Evolutionary conservation across 2,329 filamentous ascomycete species (phyloP).

Genomic region (Arachnomyces sp.): DNA sequence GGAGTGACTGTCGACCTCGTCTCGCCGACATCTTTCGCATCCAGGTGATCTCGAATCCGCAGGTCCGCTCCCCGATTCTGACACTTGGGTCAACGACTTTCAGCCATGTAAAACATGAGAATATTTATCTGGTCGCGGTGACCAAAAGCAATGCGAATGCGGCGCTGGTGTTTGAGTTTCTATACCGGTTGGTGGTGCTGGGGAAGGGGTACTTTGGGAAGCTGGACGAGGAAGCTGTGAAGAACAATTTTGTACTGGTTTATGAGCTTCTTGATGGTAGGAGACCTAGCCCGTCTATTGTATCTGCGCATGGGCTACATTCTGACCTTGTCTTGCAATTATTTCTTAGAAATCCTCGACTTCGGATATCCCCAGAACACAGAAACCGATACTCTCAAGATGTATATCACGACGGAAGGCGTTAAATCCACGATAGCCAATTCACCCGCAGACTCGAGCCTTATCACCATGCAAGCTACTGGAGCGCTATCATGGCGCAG

Average conservation of each 20-base stretch:
- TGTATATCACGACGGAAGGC: slow-evolving; percentile 99
- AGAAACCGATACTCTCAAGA: slow-evolving; percentile 96
- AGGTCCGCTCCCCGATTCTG: slow-evolving; percentile 93
- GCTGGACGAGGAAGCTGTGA: slow-evolving; percentile 98
- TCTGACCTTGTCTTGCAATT: slow-evolving; percentile 4
- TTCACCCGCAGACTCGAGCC: slow-evolving; percentile 75
- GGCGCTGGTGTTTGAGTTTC: slow-evolving; percentile 93
- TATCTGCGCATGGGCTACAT: neutral
- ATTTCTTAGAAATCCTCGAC: slow-evolving; percentile 78
- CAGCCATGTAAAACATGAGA: slow-evolving; percentile 98
- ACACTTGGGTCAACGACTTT: slow-evolving; percentile 97
- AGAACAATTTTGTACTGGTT: slow-evolving; percentile 98
- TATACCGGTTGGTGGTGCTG: slow-evolving; percentile 82
- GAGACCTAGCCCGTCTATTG: slow-evolving; percentile 19
- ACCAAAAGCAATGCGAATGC: slow-evolving; percentile 99
- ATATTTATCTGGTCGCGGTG: slow-evolving; percentile 94
- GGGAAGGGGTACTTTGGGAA: slow-evolving; percentile 97
- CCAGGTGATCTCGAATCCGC: slow-evolving; percentile 96
- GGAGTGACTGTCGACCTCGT: slow-evolving; percentile 93
- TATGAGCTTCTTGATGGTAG: slow-evolving; percentile 91
- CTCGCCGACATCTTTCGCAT: slow-evolving; percentile 99
- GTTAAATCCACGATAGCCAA: slow-evolving; percentile 73
- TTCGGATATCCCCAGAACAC: slow-evolving; percentile 99
- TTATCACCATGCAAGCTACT: slow-evolving; percentile 98
- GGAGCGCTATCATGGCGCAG: slow-evolving; percentile 95